A percentile compares a stretch with the other conserved stretches of the same genome.
Conservation (phyloP, 2,329 filamentous ascomycete genomes). For the Botrytis tulipae region DNA sequence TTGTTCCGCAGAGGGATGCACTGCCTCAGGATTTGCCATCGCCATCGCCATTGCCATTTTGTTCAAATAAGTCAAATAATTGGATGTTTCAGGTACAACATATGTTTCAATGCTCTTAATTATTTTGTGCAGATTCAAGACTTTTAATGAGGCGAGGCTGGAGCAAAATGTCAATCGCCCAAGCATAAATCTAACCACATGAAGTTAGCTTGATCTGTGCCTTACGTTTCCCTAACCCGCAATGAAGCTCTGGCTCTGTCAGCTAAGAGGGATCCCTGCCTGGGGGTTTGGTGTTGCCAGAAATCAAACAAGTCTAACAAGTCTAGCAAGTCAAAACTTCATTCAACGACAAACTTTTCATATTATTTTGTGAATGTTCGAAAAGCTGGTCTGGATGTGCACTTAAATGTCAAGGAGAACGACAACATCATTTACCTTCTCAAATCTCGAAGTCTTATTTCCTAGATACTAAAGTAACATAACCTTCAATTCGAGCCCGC, state of each 20-base stretch:
- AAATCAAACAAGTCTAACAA: slow-evolving; percentile 8
- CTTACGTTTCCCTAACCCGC: slow-evolving; percentile 19
- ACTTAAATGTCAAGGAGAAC: not conserved
- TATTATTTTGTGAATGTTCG: not conserved
- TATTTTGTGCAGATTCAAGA: slow-evolving; percentile 8
- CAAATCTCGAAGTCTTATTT: slow-evolving; percentile 6
- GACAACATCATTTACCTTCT: not conserved
- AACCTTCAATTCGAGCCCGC: slow-evolving; percentile 18
- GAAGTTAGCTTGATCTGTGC: slow-evolving; percentile 1
- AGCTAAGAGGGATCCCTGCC: not conserved
- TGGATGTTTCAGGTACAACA: slow-evolving; percentile 14
- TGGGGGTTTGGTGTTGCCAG: slow-evolving; percentile 1
- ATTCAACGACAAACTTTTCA: not conserved
- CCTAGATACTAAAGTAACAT: not conserved
- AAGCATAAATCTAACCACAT: slow-evolving; percentile 1
- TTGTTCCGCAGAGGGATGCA: slow-evolving; percentile 4
- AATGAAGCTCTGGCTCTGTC: slow-evolving; percentile 9
- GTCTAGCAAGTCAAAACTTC: not conserved
- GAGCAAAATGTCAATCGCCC: slow-evolving; percentile 1
- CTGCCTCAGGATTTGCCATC: slow-evolving; percentile 22
- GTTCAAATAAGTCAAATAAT: not conserved
- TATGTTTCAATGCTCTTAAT: slow-evolving; percentile 12
- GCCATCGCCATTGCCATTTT: slow-evolving; percentile 21
- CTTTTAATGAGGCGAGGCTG: slow-evolving; percentile 13
- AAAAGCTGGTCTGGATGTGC: not conserved